Evolutionary conservation across 441 rosid genomes (phyloP), one percentile per base, ranked within the genome.

Genomic region (Populus trichocarpa): DNA sequence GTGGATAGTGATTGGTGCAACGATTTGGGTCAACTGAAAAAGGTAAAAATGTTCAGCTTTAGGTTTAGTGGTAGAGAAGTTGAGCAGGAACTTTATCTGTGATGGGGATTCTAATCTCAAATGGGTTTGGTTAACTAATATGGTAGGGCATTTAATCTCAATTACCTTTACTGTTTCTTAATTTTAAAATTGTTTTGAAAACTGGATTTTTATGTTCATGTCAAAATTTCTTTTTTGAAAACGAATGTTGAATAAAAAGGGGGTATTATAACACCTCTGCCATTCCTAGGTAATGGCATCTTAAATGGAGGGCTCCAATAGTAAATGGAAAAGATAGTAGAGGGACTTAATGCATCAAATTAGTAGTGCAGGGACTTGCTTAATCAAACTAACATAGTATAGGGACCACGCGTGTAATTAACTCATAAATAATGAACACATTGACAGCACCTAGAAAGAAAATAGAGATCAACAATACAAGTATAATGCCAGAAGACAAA

Each of bases 401-500:
- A 13, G 57, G 57, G 57, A 14, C 57, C 18, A 46, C 20, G 0
- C 1, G 1, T 46, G 53, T 46, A 13, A 46, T 46, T 46, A 46
- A 46, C 16, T 20, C 57, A 46, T 46, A 14, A 46, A 46, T 46
- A 46, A 70, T 26, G 14, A 23, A 38, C 23, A 33, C 69, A 61
- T 23, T 18, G 53, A 10, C 11, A 73, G 70, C n/a, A 69, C 22
- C 73, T 28, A 2, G 16, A 73, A 79, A 74, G 30, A 69, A 20
- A 46, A 25, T 63, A 18, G 61, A 4, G 14, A 40, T 36, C 22
- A 73, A 61, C 11, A 80, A 9, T 9, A 26, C n/a, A 65, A 35
- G 50, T 16, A 75, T 66, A 32, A 64, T 7, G 32, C 67, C 77
- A 53, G 38, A 68, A 63, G 38, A 86, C 85, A 81, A 13, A 95